Evolutionary conservation across 1,284 basidiomycete genomes (phyloP), one percentile per base, ranked within the genome.

Genomic region (Microbotryum silenes-acaulis): DNA sequence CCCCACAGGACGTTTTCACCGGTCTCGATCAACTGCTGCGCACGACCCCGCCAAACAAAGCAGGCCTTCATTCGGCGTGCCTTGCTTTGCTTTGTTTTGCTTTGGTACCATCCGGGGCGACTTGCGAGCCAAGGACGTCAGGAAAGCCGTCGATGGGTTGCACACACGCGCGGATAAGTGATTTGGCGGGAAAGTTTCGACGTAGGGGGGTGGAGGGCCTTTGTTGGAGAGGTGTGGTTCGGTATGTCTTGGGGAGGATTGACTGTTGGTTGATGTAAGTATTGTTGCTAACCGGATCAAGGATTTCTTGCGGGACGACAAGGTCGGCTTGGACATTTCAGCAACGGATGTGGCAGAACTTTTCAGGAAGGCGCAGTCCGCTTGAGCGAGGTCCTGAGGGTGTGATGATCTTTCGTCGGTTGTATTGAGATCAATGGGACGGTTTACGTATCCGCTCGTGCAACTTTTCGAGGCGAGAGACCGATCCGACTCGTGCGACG

Each of bases 1-100:
- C 33, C 33, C 33, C 21, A 10, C 66, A 94, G 91, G 94, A 97
- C 75, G 97, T 89, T 75, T 93, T 96, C 70, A 89, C 94, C 61
- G 91, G 89, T 1, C 81, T 97, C 46, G 92, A 97, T 70, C 83
- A 87, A 16, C 80, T 91, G 4, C 78, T 97, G 31, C 85, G 87
- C 72, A 87, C 86, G 3, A 89, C 88, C 0, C 85, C 87, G 1
- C 83, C 91, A 0, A 82, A 80, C 44, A 91, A 97, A 72, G 83
- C 97, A 16, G 77, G 84, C 3, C 82, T 85, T 56, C 91, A 88
- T 72, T 79, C 81, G 60, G 85, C 81, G 51, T 97, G 90, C 23
- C 23, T 23, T 23, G 23, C 23, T 3, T 23, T 23, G 23, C 23
- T 23, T 23, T 23, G 23, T 23, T 23, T 23, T 23, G 23, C 23